Evolutionary conservation across 345 rosid species (phyloP), one percentile per base, ranked within the genome.

Genomic region (Pistacia vera): DNA sequence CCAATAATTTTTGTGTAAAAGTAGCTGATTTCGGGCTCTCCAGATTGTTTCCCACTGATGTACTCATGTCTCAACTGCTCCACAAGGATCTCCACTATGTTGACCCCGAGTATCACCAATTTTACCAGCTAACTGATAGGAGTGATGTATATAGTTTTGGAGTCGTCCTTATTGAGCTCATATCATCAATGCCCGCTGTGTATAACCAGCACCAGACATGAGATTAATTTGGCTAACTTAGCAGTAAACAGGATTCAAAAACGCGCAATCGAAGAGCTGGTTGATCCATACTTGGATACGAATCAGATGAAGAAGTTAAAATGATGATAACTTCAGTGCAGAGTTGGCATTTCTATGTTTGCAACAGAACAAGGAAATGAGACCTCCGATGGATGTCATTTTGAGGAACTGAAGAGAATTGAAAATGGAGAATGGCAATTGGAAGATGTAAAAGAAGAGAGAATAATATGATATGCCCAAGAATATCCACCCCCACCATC

Each of bases 81-180:
- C 96, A 75, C 92, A 91, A 70, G 95, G 95, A 12, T 89, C 92
- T 61, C 90, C 93, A 0, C 54, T 88, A 86, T 49, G 86, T 90
- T 46, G 93, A 91, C 44, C 96, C 93, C 0, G 93, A 91, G 20
- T 91, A 91, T 74, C 83, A 90, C 58, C 86, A 73, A 12, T 86
- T 84, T 74, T 91, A 90, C 83, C 91, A 86, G 74, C 83, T 91
- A n/a, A 91, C 89, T 0, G 86, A 79, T 54, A 89, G 85, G 82
- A 91, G 96, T 55, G 96, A 91, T 46, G 93, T 91, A 0, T 91
- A 88, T 48, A 91, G 96, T 81, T 91, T 91, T 36, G 93, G 91
- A 14, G 96, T 91, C 17, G 92, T 91, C 11, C 86, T 91, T 28
- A 71, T 80, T 11, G 93, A 91, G 84, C 90, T 91, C n/a, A 66